Evolutionary conservation across 129 eudicot genomes (phyloP).

Genomic region (Arctium lappa): DNA sequence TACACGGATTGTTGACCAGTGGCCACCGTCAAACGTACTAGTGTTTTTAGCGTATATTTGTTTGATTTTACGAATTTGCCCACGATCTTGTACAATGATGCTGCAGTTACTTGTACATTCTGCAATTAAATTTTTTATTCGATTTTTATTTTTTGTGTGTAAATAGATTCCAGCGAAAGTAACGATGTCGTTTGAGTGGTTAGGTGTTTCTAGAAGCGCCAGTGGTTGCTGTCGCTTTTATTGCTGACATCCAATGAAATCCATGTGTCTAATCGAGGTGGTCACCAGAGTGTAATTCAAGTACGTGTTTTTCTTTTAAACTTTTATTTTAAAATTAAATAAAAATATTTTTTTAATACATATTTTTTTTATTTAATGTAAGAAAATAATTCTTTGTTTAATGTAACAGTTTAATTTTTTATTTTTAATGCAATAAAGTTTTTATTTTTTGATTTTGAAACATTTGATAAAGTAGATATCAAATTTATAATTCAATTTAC

Average conservation of each 20-base stretch:
- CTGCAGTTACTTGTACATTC: conserved; percentile 26
- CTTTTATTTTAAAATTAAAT: too few species aligned
- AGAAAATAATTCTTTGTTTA: too few species aligned
- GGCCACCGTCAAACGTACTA: neutral
- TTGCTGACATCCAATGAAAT: conserved; percentile 29
- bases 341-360: too few species aligned
- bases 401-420: too few species aligned
- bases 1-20: conserved; percentile 64
- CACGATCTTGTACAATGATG: conserved; percentile 17
- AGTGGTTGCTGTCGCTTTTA: conserved; percentile 17
- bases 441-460: neutral
- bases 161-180: neutral
- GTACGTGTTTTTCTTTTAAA: too few species aligned
- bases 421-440: neutral
- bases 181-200: conserved; percentile 3
- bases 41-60: conserved; percentile 10
- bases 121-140: conserved; percentile 7
- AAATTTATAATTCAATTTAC: too few species aligned
- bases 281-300: neutral
- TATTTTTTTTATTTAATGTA: too few species aligned
- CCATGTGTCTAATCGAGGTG: conserved; percentile 17
- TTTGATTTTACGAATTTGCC: neutral
- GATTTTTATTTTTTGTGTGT: neutral
- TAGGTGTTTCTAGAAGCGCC: conserved; percentile 19
- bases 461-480: too few species aligned